Evolutionary conservation across 2,329 filamentous ascomycete species (phyloP), one percentile per base, ranked within the genome.

Genomic region (Aspergillus alliaceus): DNA sequence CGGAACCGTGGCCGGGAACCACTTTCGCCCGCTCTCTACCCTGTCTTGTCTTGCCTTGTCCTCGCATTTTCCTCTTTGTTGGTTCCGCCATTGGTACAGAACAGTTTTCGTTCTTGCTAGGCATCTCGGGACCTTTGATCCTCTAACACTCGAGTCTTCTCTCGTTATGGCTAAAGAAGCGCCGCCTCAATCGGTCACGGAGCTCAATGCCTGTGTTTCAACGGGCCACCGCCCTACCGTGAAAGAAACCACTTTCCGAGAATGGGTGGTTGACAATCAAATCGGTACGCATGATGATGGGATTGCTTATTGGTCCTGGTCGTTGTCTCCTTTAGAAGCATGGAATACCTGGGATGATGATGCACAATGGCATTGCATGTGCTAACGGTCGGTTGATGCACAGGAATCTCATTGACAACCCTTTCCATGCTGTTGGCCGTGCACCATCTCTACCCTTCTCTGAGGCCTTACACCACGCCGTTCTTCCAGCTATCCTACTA

Each of bases 401-500:
- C 67, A 92, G 92, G 91, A 59, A 85, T 97, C 64, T 91, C 91
- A 12, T 83, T 95, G 74, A 96, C 96, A 73, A 86, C 95, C 57
- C 80, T 97, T 62, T 86, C 91, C 56, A 86, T 96, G 63, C 86
- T 97, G 63, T 86, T 89, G 72, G 86, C 96, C 63, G 86, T 90
- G 55, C 91, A 97, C 78, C 79, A 87, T 67, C 87, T 89, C 70
- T 91, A 96, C 72, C 92, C 93, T 51, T 88, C 88, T 67, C 86
- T 92, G 49, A 86, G 91, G 63, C 80, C 84, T 53, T 86, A 90
- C 69, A 96, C 92, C n/a, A 82, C 84, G 69, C 95, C 93, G 66
- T 96, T 96, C 80, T 92, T 96, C 77, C 84, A 86, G 56, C 84
- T 97, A 57, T 93, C 90, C 57, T 95, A 98, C 79, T 87, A 88